Evolutionary conservation across 202 grass and related monocot genomes (phyloP).

Genomic region (Cymbopogon flexuosus): DNA sequence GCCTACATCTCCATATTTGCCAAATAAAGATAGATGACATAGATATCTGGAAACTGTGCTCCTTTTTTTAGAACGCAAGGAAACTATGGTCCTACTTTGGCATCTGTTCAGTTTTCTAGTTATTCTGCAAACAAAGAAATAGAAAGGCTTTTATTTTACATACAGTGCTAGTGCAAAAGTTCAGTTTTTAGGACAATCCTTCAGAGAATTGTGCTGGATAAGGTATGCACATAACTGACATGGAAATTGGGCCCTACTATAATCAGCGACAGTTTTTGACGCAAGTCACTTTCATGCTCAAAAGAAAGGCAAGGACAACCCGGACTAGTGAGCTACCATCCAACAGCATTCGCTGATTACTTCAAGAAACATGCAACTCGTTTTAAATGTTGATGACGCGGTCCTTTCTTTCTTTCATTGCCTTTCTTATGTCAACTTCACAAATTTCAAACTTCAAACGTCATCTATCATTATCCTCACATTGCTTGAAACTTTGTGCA

Average conservation of each 20-base stretch:
- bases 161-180: background rate
- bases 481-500: background rate
- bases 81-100: background rate
- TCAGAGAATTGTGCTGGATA: background rate
- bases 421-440: conserved; percentile 26
- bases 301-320: conserved; percentile 11
- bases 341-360: background rate
- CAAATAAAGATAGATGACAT: background rate
- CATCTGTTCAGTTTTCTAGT: background rate
- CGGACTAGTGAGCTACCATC: conserved; percentile 29
- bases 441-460: background rate
- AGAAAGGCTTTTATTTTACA: background rate
- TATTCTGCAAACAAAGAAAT: background rate
- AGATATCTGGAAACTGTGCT: background rate
- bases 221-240: background rate
- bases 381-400: background rate
- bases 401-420: conserved; percentile 5
- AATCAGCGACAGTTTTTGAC: background rate
- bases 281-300: conserved; percentile 21
- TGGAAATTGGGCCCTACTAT: background rate
- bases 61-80: background rate
- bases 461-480: background rate
- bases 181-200: background rate
- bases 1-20: background rate
- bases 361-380: background rate